Conservation (phyloP, 129 eudicot genomes). For the Pseudognaphalium luteoalbum region DNA sequence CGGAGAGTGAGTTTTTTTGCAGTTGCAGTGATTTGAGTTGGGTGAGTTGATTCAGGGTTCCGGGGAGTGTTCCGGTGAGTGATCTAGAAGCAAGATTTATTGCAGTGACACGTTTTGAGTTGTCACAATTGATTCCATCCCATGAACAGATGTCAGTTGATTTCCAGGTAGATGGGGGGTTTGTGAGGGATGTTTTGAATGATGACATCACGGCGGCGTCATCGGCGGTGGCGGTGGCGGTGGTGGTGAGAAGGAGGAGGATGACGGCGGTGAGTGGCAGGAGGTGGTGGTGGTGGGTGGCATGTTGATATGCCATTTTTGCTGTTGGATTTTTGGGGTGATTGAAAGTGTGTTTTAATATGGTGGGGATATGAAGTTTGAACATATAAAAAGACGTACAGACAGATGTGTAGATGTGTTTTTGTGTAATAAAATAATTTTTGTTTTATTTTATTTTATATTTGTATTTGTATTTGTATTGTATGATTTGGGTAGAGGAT, state of each 20-base stretch:
- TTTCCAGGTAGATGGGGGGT: constrained; percentile 46
- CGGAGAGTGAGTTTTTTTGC: constrained; percentile 47
- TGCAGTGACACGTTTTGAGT: constrained; percentile 39
- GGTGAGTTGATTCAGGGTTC: constrained; percentile 45
- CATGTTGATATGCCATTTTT: constrained; percentile 36
- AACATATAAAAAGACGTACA: neutral
- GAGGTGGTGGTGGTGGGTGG: constrained; percentile 32
- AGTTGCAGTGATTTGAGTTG: constrained; percentile 44
- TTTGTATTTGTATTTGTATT: too few species aligned
- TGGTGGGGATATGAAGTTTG: neutral
- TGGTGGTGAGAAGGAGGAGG: constrained; percentile 33
- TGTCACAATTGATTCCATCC: constrained; percentile 49
- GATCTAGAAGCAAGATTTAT: constrained; percentile 45
- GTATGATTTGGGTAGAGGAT: neutral
- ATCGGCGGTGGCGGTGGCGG: constrained; percentile 36
- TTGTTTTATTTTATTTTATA: too few species aligned
- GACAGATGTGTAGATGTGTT: neutral
- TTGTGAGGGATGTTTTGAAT: constrained; percentile 33
- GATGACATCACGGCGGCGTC: constrained; percentile 46
- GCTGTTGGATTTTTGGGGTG: neutral
- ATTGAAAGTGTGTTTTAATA: neutral
- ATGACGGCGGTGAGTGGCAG: constrained; percentile 22
- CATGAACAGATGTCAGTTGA: constrained; percentile 45
- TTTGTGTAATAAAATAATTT: too few species aligned
- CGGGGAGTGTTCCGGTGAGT: constrained; percentile 50